Evolutionary conservation across 2,329 filamentous ascomycete genomes (phyloP), one percentile per base, ranked within the genome.

Genomic region (Acrodontium crateriforme): DNA sequence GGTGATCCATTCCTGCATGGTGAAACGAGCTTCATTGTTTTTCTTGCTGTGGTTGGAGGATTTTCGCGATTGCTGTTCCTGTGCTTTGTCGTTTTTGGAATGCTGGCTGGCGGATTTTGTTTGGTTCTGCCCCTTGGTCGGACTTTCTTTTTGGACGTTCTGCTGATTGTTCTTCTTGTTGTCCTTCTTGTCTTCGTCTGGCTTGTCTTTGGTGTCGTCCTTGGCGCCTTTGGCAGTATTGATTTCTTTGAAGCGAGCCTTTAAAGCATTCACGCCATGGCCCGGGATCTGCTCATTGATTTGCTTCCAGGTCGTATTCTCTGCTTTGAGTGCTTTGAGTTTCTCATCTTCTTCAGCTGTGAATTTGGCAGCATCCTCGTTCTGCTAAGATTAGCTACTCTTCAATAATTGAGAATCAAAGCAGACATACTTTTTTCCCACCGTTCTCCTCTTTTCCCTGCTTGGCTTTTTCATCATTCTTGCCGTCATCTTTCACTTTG

Each of bases 331-430:
- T 5, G 46, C 40, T 11, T 57, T 35, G 3, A 65, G 31, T 34
- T 48, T 53, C 3, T 48, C 45, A 25, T 65, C 60, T 28, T 64
- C 49, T 20, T 55, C 54, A 1, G 45, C 25, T 0, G 54, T 58
- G 15, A 38, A 46, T 10, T 30, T 27, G 14, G 9, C 11, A 12
- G 7, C 16, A n/a, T 13, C 25, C 10, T 31, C 29, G 3, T 12
- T 30, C 18, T 40, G 30, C 4, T 32, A 2, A 17, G 27, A 23
- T 28, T 16, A 9, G 29, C 27, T 2, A 25, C 22, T 21, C 31
- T 33, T 22, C 20, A 22, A 8, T 22, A 8, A 12, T 12, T 22
- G 20, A 22, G 8, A n/a, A 12, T 10, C 8, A 8, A 22, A 10
- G 10, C 20, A 12, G 20, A 22, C 8, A 12, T 8, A 12, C 10